Conservation (phyloP, 371 early-diverging fungal species). For the Synchytrium microbalum region DNA sequence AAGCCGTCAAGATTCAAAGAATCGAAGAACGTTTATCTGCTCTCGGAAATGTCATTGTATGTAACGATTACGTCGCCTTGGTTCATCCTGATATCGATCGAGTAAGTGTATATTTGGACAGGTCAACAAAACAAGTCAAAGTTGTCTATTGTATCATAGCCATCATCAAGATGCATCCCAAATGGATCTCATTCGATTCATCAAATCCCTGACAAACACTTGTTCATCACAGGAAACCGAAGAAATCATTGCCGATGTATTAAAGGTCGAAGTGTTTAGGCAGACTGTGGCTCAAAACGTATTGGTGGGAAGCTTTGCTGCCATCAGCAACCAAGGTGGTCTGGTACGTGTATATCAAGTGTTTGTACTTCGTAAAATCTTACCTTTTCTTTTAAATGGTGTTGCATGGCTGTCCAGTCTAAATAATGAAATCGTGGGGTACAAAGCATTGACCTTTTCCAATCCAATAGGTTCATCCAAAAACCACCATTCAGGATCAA, state of each 20-base stretch:
- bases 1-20: slow-evolving; percentile 89
- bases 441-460: neutral
- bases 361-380: neutral
- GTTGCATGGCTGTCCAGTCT: no score
- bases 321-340: slow-evolving; percentile 98
- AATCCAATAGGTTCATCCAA: slow-evolving; percentile 72
- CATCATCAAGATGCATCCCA: no score
- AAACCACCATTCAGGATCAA: slow-evolving; percentile 93
- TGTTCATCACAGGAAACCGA: slow-evolving; percentile 69
- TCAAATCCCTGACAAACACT: no score
- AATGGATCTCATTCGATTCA: no score
- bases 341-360: slow-evolving; percentile 43
- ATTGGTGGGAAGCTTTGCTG: slow-evolving; percentile 97
- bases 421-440: no score
- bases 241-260: slow-evolving; percentile 96
- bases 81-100: slow-evolving; percentile 98
- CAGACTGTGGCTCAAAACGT: slow-evolving; percentile 98
- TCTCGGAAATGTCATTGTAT: slow-evolving; percentile 98
- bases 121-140: neutral
- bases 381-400: neutral
- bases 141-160: no score
- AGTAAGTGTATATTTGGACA: slow-evolving; percentile 19
- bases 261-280: slow-evolving; percentile 98
- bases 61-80: slow-evolving; percentile 99
- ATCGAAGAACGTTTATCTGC: slow-evolving; percentile 98